Percentiles rank a stretch among this genome's conserved stretches.
Evolutionary conservation across 108 stramenopile genomes (phyloP).

Genomic region (Cyclotella choctawhatcheeana): DNA sequence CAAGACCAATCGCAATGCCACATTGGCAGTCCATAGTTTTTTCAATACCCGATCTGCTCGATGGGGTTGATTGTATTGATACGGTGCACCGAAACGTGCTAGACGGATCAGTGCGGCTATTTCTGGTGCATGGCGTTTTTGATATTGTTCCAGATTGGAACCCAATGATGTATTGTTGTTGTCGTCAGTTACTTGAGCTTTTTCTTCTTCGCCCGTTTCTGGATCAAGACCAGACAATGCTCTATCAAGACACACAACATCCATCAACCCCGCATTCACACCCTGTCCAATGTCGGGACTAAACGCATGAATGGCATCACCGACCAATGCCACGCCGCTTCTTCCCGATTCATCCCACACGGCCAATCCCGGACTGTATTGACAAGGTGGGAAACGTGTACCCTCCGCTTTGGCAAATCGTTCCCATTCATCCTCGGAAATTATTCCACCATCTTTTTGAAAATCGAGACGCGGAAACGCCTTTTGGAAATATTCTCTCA

Average conservation of each 20-base stretch:
- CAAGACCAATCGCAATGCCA: conserved; percentile 58
- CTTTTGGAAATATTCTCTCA: conserved; percentile 55
- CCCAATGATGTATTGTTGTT: background rate
- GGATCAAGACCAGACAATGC: conserved; percentile 43
- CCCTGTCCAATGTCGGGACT: conserved; percentile 92
- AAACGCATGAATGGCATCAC: conserved; percentile 90
- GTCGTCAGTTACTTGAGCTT: background rate
- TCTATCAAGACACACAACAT: conserved; percentile 69
- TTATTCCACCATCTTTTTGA: conserved; percentile 27
- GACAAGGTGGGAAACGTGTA: conserved; percentile 62
- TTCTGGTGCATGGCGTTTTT: conserved; percentile 39
- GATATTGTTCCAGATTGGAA: conserved; percentile 29
- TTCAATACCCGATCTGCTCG: conserved; percentile 43
- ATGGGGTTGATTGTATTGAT: conserved; percentile 72
- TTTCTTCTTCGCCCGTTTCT: conserved; percentile 16
- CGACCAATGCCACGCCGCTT: conserved; percentile 65
- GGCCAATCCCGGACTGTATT: conserved; percentile 54
- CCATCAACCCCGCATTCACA: conserved; percentile 84
- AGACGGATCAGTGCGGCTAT: conserved; percentile 59
- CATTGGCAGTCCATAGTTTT: conserved; percentile 58
- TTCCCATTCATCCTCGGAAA: conserved; percentile 64
- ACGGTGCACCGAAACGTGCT: conserved; percentile 66
- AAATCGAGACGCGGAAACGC: conserved; percentile 70
- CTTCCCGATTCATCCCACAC: conserved; percentile 39
- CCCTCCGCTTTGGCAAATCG: conserved; percentile 71